Evolutionary conservation across 2,329 filamentous ascomycete species (phyloP).

Genomic region (Botryotinia narcissicola): DNA sequence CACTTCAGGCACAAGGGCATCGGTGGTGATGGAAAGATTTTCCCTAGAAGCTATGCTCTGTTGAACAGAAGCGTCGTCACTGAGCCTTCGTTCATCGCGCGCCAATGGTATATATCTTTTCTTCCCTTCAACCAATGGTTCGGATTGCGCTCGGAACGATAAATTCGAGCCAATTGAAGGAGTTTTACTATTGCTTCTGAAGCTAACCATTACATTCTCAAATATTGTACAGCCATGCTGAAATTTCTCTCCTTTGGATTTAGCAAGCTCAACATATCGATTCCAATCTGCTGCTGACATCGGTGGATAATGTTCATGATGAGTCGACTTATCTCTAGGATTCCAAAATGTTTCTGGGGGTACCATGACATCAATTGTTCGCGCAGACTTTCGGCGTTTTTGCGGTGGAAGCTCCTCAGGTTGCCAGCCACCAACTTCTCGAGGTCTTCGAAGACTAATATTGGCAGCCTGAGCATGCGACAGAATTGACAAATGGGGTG

Average conservation of each 20-base stretch:
- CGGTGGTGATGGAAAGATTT: slow-evolving; percentile 14
- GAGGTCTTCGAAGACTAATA: slow-evolving; percentile 35
- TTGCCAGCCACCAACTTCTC: slow-evolving; percentile 32
- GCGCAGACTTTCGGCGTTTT: slow-evolving; percentile 50
- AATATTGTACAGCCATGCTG: slow-evolving; percentile 50
- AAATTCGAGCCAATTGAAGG: slow-evolving; percentile 31
- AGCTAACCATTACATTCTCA: slow-evolving; percentile 35
- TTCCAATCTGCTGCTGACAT: slow-evolving; percentile 60
- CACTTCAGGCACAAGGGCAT: slow-evolving; percentile 23
- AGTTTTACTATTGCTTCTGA: slow-evolving; percentile 31
- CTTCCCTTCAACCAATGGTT: slow-evolving; percentile 31
- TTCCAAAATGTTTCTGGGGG: slow-evolving; percentile 59
- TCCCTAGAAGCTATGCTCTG: slow-evolving; percentile 17
- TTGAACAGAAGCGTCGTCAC: slow-evolving; percentile 17
- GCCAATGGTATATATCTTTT: slow-evolving; percentile 32
- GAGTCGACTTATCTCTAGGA: slow-evolving; percentile 50
- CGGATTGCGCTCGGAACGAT: slow-evolving; percentile 30
- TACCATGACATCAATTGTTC: slow-evolving; percentile 57
- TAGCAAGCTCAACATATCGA: slow-evolving; percentile 53
- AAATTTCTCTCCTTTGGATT: slow-evolving; percentile 52
- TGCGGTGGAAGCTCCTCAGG: slow-evolving; percentile 42
- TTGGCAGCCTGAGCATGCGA: slow-evolving; percentile 22
- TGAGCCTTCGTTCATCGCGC: slow-evolving; percentile 35
- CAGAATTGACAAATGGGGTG: slow-evolving; percentile 23
- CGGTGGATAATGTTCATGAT: slow-evolving; percentile 61